phyloP scores from a whole-genome alignment of 768 basidiomycete genomes.

The Lentinula sp. region DNA sequence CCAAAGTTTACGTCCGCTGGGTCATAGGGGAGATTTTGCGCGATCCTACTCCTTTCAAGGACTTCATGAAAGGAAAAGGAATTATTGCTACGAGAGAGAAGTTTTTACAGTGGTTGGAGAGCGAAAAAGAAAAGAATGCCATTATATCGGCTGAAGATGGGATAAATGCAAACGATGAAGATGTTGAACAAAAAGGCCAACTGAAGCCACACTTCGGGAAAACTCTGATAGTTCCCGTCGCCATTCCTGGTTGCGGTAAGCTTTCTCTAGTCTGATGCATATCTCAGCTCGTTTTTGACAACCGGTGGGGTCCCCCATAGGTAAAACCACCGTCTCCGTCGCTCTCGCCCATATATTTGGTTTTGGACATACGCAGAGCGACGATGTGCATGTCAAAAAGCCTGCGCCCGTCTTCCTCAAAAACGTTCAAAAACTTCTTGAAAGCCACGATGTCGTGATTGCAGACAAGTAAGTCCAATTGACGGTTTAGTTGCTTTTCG shows the following conservation, averaged over 20 bases:
- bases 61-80: conserved; percentile 67
- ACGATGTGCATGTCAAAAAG: conserved; percentile 80
- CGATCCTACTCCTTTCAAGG: conserved; percentile 53
- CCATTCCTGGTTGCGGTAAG: conserved; percentile 90
- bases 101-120: conserved; percentile 66
- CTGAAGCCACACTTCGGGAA: conserved; percentile 41
- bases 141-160: conserved; percentile 16
- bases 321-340: conserved; percentile 82
- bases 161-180: conserved; percentile 26
- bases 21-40: conserved; percentile 66
- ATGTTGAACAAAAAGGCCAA: conserved; percentile 12
- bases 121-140: conserved; percentile 34
- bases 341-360: conserved; percentile 76
- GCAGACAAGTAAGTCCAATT: conserved; percentile 74
- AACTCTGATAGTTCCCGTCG: conserved; percentile 83
- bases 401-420: conserved; percentile 61
- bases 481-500: neutral
- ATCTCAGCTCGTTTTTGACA: neutral
- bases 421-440: conserved; percentile 61
- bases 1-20: conserved; percentile 77
- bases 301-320: conserved; percentile 27
- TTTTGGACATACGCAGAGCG: conserved; percentile 91
- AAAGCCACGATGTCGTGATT: conserved; percentile 70
- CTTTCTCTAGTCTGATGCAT: conserved; percentile 4
- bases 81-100: conserved; percentile 79